Conservation (phyloP, 352 stramenopile species). For the Globisporangium iwayamae region DNA sequence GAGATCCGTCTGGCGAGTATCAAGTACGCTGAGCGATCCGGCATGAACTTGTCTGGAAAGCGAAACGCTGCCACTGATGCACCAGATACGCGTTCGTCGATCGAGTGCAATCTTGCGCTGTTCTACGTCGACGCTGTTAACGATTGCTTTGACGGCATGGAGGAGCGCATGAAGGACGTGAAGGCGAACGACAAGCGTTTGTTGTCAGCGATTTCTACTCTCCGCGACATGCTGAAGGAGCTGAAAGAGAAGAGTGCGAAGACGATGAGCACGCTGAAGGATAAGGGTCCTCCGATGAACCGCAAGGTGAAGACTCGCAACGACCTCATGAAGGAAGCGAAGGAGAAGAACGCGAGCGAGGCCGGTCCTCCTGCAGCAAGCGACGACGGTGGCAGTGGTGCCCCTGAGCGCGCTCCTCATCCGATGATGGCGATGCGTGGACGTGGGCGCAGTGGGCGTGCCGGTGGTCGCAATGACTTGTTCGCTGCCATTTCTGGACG, state of each 20-base stretch:
- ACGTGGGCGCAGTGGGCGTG: constrained; percentile 30
- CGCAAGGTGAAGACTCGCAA: constrained; percentile 66
- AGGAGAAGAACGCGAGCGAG: constrained; percentile 80
- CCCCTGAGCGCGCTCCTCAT: constrained; percentile 26
- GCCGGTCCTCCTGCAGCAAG: constrained; percentile 25
- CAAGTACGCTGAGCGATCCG: constrained; percentile 82
- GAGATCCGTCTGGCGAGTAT: constrained; percentile 69
- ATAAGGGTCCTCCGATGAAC: constrained; percentile 52
- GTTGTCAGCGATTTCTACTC: constrained; percentile 57
- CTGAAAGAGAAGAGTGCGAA: constrained; percentile 50
- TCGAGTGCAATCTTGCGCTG: constrained; percentile 64
- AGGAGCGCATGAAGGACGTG: constrained; percentile 81
- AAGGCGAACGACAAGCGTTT: constrained; percentile 81
- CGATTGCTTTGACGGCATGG: constrained; percentile 77
- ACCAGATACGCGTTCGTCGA: constrained; percentile 67
- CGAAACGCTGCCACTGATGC: constrained; percentile 60
- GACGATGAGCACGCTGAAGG: constrained; percentile 47
- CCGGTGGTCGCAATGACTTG: constrained; percentile 27
- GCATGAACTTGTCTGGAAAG: constrained; percentile 86
- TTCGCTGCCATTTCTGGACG: constrained; percentile 54
- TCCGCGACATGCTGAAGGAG: constrained; percentile 59
- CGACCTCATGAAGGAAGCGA: constrained; percentile 83
- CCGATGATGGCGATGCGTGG: constrained; percentile 41
- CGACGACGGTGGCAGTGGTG: constrained; percentile 23
- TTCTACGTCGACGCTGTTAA: constrained; percentile 61